Percentiles rank a stretch among this genome's conserved stretches.
Evolutionary conservation across 345 rosid species (phyloP).

Genomic region (Hibiscus mutabilis): DNA sequence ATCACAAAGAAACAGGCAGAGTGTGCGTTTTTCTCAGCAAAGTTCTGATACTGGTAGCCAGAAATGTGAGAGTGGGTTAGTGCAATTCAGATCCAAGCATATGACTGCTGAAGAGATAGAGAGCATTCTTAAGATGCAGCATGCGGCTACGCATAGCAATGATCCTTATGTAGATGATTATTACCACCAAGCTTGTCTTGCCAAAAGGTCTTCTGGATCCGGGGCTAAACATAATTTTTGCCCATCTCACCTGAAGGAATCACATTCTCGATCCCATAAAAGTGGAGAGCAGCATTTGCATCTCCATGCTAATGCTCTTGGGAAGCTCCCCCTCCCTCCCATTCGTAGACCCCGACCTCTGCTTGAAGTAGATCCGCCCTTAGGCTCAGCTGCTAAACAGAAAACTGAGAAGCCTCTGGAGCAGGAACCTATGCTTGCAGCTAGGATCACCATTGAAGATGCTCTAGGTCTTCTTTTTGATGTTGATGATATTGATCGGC

Average conservation of each 20-base stretch:
- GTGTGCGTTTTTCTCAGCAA: slow-evolving; percentile 58
- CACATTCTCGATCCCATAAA: slow-evolving; percentile 63
- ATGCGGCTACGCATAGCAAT: slow-evolving; percentile 66
- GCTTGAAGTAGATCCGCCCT: slow-evolving; percentile 61
- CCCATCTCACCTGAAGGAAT: slow-evolving; percentile 80
- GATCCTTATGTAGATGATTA: slow-evolving; percentile 90
- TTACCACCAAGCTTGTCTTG: slow-evolving; percentile 90
- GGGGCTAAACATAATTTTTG: slow-evolving; percentile 53
- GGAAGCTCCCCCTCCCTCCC: slow-evolving; percentile 53
- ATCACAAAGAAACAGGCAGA: slow-evolving; percentile 59
- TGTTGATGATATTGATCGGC: background rate
- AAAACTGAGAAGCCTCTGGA: slow-evolving; percentile 73
- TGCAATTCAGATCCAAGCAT: slow-evolving; percentile 79
- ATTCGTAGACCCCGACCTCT: slow-evolving; percentile 65
- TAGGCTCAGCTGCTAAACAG: slow-evolving; percentile 45
- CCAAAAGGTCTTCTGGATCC: slow-evolving; percentile 53
- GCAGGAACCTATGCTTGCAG: slow-evolving; percentile 94
- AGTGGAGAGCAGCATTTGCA: slow-evolving; percentile 58
- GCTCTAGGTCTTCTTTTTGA: background rate
- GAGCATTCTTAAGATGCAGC: slow-evolving; percentile 96
- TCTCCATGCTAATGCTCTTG: slow-evolving; percentile 49
- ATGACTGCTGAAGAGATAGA: slow-evolving; percentile 96
- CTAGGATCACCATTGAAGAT: slow-evolving; percentile 59
- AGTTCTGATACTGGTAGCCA: slow-evolving; percentile 65
- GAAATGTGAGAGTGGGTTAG: slow-evolving; percentile 66